These are phyloP conservation scores for Mycena pura DNA, from an alignment of 768 basidiomycete genomes.

Conservation along the genomic window DNA sequence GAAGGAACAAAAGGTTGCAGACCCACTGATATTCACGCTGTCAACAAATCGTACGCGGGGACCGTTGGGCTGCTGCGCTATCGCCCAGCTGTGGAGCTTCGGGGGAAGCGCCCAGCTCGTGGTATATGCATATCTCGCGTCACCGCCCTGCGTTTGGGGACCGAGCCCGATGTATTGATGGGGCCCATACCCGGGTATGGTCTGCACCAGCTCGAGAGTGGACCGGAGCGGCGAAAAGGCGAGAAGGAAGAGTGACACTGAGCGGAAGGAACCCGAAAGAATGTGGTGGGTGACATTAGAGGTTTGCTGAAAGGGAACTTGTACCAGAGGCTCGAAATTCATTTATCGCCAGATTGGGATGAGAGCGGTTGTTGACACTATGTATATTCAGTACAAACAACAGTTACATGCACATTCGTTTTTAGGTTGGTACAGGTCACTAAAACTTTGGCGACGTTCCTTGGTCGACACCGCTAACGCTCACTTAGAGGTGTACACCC, in stretches of 20 bases:
- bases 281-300: conserved; percentile 38
- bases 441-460: too few species aligned
- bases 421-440: too few species aligned
- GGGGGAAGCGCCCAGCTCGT: conserved; percentile 61
- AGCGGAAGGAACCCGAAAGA: conserved; percentile 58
- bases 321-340: not conserved
- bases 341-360: not conserved
- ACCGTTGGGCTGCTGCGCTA: conserved; percentile 35
- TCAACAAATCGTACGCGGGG: conserved; percentile 48
- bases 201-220: conserved; percentile 47
- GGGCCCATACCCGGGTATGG: conserved; percentile 53
- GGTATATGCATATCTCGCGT: conserved; percentile 41
- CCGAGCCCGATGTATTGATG: conserved; percentile 58
- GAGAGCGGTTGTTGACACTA: conserved; percentile 1
- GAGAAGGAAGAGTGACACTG: conserved; percentile 56
- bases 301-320: not conserved
- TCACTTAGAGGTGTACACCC: conserved; percentile 29
- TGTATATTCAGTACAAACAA: too few species aligned
- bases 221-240: conserved; percentile 52
- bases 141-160: conserved; percentile 34
- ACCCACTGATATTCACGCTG: conserved; percentile 53
- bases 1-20: not conserved
- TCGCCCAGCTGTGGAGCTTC: conserved; percentile 51
- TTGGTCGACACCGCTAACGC: too few species aligned
- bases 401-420: too few species aligned